Evolutionary conservation across 495 filamentous ascomycete species (phyloP), one percentile per base, ranked within the genome.

Genomic region (Chaetomium tenue): DNA sequence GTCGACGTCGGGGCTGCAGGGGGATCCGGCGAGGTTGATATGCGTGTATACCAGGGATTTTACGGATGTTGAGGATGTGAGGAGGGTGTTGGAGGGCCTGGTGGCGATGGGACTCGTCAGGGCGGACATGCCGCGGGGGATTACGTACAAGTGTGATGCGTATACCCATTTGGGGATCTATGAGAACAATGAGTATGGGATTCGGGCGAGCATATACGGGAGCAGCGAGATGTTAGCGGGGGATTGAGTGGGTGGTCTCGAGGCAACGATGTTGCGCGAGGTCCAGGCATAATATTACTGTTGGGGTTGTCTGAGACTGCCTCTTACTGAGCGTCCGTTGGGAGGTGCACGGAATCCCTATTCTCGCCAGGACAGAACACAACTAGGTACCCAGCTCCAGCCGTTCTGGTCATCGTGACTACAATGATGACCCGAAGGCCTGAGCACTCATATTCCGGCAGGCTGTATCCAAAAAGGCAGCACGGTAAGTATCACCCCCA

Each of bases 81-180:
- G 37, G 48, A 53, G 60, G 39, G 60, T 56, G 6, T 18, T 63
- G 39, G 20, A 22, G 4, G 50, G 50, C 5, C 15, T 63, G 60
- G 51, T 63, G 40, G 51, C 33, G 1, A 22, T 47, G 51, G 60
- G 51, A 2, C 18, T 63, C 16, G 50, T 56, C 16, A 28, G 11
- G 16, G 42, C 39, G 37, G 25, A 44, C 22, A 42, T 25, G 48
- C 30, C 47, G 30, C 8, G 12, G 6, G 59, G 47, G 5, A 53
- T 61, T 20, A 51, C 3, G n/a, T 61, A 61, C 39, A 56, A 63
- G 60, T 63, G 60, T 22, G 60, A 63, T 55, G 60, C 51, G 23
- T 63, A 63, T 11, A 56, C 50, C 9, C 46, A 55, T 25, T 25
- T 56, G 51, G 52, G 42, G 1, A 63, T 63, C 0, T 63, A 55